Conservation (phyloP, 768 basidiomycete genomes). For the Phylloporus arenicola region DNA sequence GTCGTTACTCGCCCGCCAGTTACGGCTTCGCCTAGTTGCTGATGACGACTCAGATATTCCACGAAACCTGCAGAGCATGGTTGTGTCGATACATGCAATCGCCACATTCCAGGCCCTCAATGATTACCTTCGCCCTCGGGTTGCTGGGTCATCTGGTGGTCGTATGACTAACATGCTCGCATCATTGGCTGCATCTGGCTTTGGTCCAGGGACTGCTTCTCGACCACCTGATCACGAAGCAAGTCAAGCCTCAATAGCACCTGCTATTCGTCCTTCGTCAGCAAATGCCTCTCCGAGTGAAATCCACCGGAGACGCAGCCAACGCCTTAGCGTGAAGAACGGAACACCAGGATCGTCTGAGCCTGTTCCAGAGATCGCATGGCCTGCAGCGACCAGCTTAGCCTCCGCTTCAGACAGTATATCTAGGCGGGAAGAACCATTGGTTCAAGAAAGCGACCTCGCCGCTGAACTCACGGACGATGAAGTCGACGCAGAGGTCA, state of each 20-base stretch:
- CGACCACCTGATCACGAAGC: conserved; percentile 31
- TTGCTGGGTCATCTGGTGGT: conserved; percentile 62
- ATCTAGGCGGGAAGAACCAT: conserved; percentile 40
- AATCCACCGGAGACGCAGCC: conserved; percentile 68
- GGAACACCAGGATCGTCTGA: conserved; percentile 19
- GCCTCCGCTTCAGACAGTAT: conserved; percentile 24
- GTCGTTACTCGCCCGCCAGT: conserved; percentile 84
- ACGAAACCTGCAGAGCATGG: conserved; percentile 79
- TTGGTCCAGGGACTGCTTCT: conserved; percentile 47
- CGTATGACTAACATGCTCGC: conserved; percentile 87
- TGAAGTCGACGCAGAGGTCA: conserved; percentile 72
- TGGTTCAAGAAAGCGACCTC: conserved; percentile 58
- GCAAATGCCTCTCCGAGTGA: conserved; percentile 35
- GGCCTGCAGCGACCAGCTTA: conserved; percentile 22
- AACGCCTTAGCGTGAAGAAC: conserved; percentile 73
- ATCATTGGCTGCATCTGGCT: conserved; percentile 75
- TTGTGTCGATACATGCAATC: conserved; percentile 96
- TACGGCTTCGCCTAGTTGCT: conserved; percentile 85
- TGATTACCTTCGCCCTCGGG: conserved; percentile 89
- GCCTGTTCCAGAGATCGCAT: conserved; percentile 10
- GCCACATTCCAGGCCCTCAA: conserved; percentile 97
- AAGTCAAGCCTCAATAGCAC: conserved; percentile 27
- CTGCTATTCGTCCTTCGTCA: conserved; percentile 27
- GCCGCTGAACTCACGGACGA: conserved; percentile 79
- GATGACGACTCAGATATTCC: conserved; percentile 88